Base-by-base conservation (phyloP, 2,329 filamentous ascomycete species). In the Cladosporium sphaerospermum region DNA sequence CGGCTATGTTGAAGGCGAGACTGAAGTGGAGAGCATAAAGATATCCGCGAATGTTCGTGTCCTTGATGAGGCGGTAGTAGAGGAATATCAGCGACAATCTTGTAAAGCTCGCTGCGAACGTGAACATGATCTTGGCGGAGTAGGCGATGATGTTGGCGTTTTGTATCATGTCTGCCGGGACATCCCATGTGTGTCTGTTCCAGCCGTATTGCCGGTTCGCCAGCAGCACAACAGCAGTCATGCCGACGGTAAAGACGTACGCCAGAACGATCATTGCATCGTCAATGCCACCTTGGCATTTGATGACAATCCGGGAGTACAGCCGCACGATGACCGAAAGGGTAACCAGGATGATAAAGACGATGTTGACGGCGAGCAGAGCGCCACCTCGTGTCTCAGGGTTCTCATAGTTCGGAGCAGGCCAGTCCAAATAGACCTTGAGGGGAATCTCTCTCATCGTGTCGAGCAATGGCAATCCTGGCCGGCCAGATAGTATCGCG, bases 61-160 rank as follows among this genome's bases (percentile, higher is more conserved):
- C 72, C 9, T 66, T 54, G 4, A 75, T 63, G 4, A 76, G 62
- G 13, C 74, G 68, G 51, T 74, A 75, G 58, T 75, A 77, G 59
- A 76, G 75, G 58, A 64, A 70, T 28, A 75, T 69, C 11, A 76
- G 61, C 1, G 71, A 74, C 18, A 74, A 61, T 9, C 74, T 64
- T 0, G 71, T 75, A 53, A 74, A 75, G 1, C 70, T 71, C 2
- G 73, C 64, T 2, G 73, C 72, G 7, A 67, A 59, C 1, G 66
- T 68, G 56, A 75, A 76, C 6, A 73, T 59, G 3, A 73, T 49
- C 58, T 76, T 75, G 3, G 73, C 67, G 1, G 64, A 61, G 58
- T 75, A 69, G 3, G 71, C 73, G 14, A 74, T 67, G 52, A 73
- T 71, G 34, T 61, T 60, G 3, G 67, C 64, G 28, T 52, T 52